phyloP scores from a whole-genome alignment of 2,329 filamentous ascomycete species.

The Fusarium sp. region DNA sequence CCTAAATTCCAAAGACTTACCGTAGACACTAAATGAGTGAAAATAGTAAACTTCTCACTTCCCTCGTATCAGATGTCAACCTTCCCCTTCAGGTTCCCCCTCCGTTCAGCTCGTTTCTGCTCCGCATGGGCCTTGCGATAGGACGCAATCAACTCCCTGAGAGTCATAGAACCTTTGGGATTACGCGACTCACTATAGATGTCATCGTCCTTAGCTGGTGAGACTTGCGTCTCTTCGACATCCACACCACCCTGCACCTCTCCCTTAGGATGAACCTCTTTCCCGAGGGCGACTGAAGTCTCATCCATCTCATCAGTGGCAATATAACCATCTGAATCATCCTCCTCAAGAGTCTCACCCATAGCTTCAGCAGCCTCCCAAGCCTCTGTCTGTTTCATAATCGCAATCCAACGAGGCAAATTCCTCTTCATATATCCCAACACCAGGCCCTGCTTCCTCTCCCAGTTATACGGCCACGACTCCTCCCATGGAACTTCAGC shows the following conservation, averaged over 20 bases:
- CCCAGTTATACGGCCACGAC: not conserved
- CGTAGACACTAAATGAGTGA: too few relatives aligned
- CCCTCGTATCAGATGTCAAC: rapidly evolving
- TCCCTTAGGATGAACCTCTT: rapidly evolving
- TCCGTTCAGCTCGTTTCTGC: not conserved
- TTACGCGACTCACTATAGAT: not conserved
- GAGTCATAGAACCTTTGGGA: not conserved
- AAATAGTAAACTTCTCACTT: not conserved
- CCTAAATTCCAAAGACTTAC: rapidly evolving
- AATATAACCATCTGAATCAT: too few relatives aligned
- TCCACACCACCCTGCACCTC: not conserved
- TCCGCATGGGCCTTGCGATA: not conserved
- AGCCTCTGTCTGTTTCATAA: not conserved
- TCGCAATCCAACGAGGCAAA: not conserved
- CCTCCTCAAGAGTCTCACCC: not conserved
- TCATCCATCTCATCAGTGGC: not conserved
- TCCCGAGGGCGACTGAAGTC: too few relatives aligned
- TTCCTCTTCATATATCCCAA: not conserved
- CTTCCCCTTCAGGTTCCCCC: not conserved
- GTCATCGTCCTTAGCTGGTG: not conserved
- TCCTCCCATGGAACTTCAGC: not conserved
- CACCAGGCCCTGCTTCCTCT: not conserved
- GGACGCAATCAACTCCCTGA: not conserved
- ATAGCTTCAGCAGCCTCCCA: not conserved
- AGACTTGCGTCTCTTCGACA: not conserved